Conservation (phyloP, 225 moss, liverwort and hornwort genomes). For the Thuidium tamariscinum region DNA sequence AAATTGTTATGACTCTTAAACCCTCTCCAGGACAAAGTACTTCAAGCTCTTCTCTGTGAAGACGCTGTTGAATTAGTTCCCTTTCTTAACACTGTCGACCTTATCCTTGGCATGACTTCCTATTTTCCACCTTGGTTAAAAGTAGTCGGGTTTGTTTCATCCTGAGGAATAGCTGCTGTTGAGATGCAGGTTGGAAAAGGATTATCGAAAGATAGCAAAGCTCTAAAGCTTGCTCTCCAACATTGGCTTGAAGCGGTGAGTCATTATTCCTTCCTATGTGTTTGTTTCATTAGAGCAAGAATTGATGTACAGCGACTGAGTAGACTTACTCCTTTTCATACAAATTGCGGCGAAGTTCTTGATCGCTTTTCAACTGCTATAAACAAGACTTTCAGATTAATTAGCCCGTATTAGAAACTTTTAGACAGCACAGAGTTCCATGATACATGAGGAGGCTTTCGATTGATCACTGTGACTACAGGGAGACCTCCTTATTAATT, state of each 20-base stretch:
- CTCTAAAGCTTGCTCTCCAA: conserved; percentile 75
- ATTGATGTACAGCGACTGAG: neutral
- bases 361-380: neutral
- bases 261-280: neutral
- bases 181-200: conserved; percentile 79
- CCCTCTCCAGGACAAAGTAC: neutral
- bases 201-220: conserved; percentile 57
- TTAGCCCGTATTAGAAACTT: neutral
- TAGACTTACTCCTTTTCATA: neutral
- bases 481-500: neutral
- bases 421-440: neutral
- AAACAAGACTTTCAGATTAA: neutral
- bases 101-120: neutral
- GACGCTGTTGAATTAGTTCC: neutral
- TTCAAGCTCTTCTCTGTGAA: neutral
- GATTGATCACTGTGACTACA: neutral
- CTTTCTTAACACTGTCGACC: neutral
- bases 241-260: conserved; percentile 99
- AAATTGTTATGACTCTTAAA: neutral
- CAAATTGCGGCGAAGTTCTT: neutral
- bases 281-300: neutral
- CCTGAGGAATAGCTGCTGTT: neutral
- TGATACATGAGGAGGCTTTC: neutral
- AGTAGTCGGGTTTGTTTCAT: neutral
- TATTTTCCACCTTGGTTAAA: neutral